These are phyloP conservation scores for Metschnikowia reukaufii DNA, from an alignment of 805 yeast genomes.

Conservation along the genomic window DNA sequence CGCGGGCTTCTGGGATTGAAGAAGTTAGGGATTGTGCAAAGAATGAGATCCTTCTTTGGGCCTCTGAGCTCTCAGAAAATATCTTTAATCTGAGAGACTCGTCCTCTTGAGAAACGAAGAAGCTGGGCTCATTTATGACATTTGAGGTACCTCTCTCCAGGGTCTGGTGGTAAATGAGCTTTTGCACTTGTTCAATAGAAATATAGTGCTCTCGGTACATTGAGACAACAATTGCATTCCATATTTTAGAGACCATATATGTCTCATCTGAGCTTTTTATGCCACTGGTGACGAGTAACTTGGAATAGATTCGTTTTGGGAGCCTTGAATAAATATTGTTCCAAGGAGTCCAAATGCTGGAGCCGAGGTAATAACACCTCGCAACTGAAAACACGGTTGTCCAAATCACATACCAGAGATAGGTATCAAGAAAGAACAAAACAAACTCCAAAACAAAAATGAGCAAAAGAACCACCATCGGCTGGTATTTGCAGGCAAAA, in stretches of 20 bases:
- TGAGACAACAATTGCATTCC: constrained; percentile 83
- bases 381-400: constrained; percentile 72
- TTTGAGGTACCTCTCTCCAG: constrained; percentile 35
- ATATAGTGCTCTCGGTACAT: constrained; percentile 81
- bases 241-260: constrained; percentile 56
- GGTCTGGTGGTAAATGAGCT: constrained; percentile 58
- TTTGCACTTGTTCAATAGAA: constrained; percentile 69
- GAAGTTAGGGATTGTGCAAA: constrained; percentile 89
- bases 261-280: constrained; percentile 37
- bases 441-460: constrained; percentile 62
- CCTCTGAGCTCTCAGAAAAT: constrained; percentile 67
- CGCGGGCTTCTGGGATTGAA: constrained; percentile 71
- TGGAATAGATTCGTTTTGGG: constrained; percentile 74
- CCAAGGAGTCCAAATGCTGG: constrained; percentile 90
- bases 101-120: constrained; percentile 82
- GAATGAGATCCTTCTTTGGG: constrained; percentile 78
- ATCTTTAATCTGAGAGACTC: constrained; percentile 58
- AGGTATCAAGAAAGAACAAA: constrained; percentile 76
- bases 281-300: constrained; percentile 43
- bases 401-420: constrained; percentile 83
- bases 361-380: constrained; percentile 70
- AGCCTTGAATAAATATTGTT: constrained; percentile 72
- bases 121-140: constrained; percentile 55
- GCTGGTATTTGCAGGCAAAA: constrained; percentile 54
- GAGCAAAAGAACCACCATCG: constrained; percentile 53